phyloP scores from a whole-genome alignment of 192 early-diverging fungal genomes.

The Backusella psychrophila region DNA sequence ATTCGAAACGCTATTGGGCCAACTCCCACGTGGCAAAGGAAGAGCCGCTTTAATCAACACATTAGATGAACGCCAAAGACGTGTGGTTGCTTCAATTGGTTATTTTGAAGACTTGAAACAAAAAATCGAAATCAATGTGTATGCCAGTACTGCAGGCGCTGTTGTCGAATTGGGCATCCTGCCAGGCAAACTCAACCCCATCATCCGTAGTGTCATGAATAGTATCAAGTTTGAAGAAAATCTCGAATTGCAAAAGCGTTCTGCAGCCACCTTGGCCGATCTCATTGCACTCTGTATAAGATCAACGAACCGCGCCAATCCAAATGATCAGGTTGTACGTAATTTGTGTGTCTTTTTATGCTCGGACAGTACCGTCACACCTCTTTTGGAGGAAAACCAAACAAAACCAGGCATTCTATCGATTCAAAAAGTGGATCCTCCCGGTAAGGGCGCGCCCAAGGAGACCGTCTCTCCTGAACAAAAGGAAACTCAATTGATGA shows the following conservation, averaged over 20 bases:
- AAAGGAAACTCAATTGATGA: conserved; percentile 55
- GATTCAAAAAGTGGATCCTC: conserved; percentile 44
- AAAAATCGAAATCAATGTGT: conserved; percentile 65
- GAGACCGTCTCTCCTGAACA: conserved; percentile 33
- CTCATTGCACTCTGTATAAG: conserved; percentile 49
- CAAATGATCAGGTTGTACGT: conserved; percentile 84
- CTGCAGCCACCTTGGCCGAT: conserved; percentile 52
- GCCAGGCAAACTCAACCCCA: conserved; percentile 78
- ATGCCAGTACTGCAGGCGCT: conserved; percentile 75
- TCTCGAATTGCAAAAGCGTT: conserved; percentile 49
- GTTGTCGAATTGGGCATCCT: conserved; percentile 74
- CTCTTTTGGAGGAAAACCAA: conserved; percentile 54
- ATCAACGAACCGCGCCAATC: conserved; percentile 39
- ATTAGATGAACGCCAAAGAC: conserved; percentile 61
- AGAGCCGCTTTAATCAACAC: conserved; percentile 31
- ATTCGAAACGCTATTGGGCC: conserved; percentile 45
- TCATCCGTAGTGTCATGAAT: conserved; percentile 88
- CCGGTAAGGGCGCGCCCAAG: conserved; percentile 25
- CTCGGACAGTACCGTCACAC: conserved; percentile 72
- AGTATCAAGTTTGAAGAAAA: conserved; percentile 77
- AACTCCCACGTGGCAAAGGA: conserved; percentile 34
- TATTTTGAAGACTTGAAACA: conserved; percentile 62
- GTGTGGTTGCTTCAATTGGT: conserved; percentile 61
- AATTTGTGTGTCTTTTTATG: conserved; percentile 87
- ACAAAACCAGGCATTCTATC: conserved; percentile 47